Base-by-base conservation (phyloP, 2,329 filamentous ascomycete species). In the Neofusicoccum sp. region DNA sequence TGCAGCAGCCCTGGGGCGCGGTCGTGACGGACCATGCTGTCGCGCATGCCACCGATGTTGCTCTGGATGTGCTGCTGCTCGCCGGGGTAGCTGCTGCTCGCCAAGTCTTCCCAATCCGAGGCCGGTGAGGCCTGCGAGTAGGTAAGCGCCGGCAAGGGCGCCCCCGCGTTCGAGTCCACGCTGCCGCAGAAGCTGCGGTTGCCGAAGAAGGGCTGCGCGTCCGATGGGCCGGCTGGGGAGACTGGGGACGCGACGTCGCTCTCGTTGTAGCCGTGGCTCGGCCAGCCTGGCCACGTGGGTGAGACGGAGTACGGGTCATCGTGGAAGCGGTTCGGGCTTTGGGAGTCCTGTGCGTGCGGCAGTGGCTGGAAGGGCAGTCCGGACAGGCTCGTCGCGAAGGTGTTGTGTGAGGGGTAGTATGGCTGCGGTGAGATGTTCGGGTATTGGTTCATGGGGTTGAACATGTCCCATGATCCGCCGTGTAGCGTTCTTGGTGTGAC, bases 41-140 rank as follows among this genome's bases (percentile, higher is more conserved):
- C n/a, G 9, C 3, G 14, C 28, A n/a, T 16, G 24, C n/a, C 24
- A 28, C 28, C 6, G 24, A 31, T n/a, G 36, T 33, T 16, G 38
- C 4, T 6, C 5, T 26, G 16, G 9, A 28, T 16, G 11, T 31
- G 28, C 31, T 31, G 28, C n/a, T 40, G 48, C 34, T 56, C 51
- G 9, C 38, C 28, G 9, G 38, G 38, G n/a, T 56, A 31, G 38
- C 56, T 47, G 41, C 43, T 24, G 20, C 20, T 20, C 20, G 40
- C 30, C 30, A 38, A 9, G 40, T 61, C 48, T 14, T 56, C 48
- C 40, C 36, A 30, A 30, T 61, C 48, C 7, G 48, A 47, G 24
- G 44, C 45, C 6, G 60, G 51, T 14, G 60, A 61, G 36, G 24
- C 33, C 43, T 57, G 60, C 11, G 60, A 57, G 44, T 56, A 57